Evolutionary conservation across 306 rosid species (phyloP).

Genomic region (Medicago lupulina): DNA sequence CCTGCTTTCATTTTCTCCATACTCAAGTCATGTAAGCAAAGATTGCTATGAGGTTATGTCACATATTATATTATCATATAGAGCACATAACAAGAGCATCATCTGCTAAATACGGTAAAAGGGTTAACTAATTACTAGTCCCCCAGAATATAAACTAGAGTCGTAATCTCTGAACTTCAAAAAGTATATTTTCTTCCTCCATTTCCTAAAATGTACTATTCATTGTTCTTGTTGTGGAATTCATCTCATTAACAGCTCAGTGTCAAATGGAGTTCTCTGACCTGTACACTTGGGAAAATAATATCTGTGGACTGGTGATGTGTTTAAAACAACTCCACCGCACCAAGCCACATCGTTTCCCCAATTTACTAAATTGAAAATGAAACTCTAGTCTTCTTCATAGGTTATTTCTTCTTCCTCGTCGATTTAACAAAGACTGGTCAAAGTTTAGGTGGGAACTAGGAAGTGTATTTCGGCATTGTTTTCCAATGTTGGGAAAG

Average conservation of each 20-base stretch:
- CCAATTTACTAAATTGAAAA: slow-evolving; percentile 1
- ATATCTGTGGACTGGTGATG: not conserved
- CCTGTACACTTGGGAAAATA: not conserved
- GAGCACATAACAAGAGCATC: slow-evolving; percentile 25
- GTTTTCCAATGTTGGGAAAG: not conserved
- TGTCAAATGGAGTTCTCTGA: not conserved
- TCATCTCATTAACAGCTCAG: not conserved
- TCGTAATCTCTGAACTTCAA: not conserved
- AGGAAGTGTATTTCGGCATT: not conserved
- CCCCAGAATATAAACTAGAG: not conserved
- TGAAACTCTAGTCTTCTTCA: not conserved
- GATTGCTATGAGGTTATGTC: slow-evolving; percentile 21
- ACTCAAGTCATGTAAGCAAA: slow-evolving; percentile 35
- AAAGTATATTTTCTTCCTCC: not conserved
- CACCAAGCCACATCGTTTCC: not conserved
- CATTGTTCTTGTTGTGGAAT: not conserved
- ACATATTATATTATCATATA: slow-evolving; percentile 26
- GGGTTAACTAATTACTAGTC: not conserved
- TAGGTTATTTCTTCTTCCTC: not conserved
- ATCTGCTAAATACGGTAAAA: slow-evolving; percentile 28
- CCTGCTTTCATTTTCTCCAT: slow-evolving; percentile 31
- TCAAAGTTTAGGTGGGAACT: not conserved
- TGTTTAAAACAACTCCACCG: not conserved
- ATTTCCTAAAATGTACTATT: not conserved
- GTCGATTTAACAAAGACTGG: not conserved